Percentiles rank a stretch among this genome's conserved stretches.
phyloP scores from a whole-genome alignment of 1,284 basidiomycete species.

The Schizophyllum amplum region DNA sequence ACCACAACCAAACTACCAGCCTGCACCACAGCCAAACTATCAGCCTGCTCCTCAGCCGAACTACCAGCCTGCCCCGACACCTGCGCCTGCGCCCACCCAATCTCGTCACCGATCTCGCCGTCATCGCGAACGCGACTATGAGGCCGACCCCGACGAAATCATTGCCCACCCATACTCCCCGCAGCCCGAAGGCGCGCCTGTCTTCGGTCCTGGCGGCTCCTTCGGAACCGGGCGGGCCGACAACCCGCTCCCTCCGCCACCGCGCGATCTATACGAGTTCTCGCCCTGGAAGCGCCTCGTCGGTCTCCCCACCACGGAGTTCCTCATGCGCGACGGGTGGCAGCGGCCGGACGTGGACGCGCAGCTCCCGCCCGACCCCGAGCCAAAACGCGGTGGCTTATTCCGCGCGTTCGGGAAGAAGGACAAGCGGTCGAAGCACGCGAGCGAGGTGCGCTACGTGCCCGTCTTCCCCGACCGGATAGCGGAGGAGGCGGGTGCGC shows the following conservation, averaged over 20 bases:
- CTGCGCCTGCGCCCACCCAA: neutral
- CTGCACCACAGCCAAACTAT: neutral
- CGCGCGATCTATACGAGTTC: slow-evolving; percentile 38
- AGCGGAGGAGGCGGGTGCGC: neutral
- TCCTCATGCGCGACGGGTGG: slow-evolving; percentile 16
- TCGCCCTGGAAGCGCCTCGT: slow-evolving; percentile 41
- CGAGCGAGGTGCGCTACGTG: neutral
- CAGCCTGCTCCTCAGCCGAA: neutral
- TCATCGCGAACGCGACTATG: neutral
- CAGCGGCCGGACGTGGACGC: neutral
- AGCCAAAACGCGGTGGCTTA: neutral
- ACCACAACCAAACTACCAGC: neutral
- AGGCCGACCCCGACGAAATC: neutral
- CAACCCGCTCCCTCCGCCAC: slow-evolving; percentile 46
- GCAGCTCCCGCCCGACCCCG: neutral
- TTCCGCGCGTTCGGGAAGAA: neutral
- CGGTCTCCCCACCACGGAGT: slow-evolving; percentile 34
- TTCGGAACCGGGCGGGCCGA: neutral
- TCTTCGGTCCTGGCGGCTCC: neutral
- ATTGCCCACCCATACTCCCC: neutral
- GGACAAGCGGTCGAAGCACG: neutral
- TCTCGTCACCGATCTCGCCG: neutral
- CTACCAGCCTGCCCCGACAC: neutral
- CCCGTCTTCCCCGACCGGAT: neutral
- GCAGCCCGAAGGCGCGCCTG: neutral